Evolutionary conservation across 2,329 filamentous ascomycete species (phyloP).

Genomic region (Sporothrix humicola): DNA sequence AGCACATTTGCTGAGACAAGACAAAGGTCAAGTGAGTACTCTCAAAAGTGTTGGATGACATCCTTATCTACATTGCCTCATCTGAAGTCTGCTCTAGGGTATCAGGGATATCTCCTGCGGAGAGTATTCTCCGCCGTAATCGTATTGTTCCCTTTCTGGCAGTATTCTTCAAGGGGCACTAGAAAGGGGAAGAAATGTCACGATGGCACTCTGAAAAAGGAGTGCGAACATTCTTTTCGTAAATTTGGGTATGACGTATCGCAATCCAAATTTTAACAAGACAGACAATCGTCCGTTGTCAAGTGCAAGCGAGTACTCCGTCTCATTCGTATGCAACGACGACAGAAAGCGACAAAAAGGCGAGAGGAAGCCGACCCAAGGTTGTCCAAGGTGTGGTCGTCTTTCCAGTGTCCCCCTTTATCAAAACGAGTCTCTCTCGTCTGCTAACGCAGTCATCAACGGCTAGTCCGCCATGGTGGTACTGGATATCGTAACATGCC

Average conservation of each 20-base stretch:
- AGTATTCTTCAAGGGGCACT: not conserved
- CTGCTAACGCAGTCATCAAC: not conserved
- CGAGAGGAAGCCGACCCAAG: conserved; percentile 14
- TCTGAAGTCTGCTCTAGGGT: not conserved
- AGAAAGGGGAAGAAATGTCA: not conserved
- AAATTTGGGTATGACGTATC: conserved; percentile 5
- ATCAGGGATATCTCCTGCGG: not conserved
- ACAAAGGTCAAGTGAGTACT: not conserved
- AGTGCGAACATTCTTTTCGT: too few relatives aligned
- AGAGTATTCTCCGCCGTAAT: conserved; percentile 1
- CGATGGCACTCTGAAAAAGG: not conserved
- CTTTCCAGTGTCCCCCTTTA: not conserved
- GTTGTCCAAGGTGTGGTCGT: conserved; percentile 2
- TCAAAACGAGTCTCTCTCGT: too few relatives aligned
- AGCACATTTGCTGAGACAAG: conserved; percentile 3
- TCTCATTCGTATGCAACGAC: not conserved
- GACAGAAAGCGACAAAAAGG: not conserved
- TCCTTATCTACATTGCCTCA: not conserved
- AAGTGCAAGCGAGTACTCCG: not conserved
- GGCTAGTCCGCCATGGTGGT: conserved; percentile 2
- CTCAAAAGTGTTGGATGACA: not conserved
- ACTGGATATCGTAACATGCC: not conserved
- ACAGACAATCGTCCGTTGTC: not conserved
- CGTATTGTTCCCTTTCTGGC: not conserved
- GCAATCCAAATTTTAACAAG: not conserved